These are phyloP conservation scores for Talaromyces thailandensis DNA, from an alignment of 495 filamentous ascomycete genomes.

Conservation along the genomic window DNA sequence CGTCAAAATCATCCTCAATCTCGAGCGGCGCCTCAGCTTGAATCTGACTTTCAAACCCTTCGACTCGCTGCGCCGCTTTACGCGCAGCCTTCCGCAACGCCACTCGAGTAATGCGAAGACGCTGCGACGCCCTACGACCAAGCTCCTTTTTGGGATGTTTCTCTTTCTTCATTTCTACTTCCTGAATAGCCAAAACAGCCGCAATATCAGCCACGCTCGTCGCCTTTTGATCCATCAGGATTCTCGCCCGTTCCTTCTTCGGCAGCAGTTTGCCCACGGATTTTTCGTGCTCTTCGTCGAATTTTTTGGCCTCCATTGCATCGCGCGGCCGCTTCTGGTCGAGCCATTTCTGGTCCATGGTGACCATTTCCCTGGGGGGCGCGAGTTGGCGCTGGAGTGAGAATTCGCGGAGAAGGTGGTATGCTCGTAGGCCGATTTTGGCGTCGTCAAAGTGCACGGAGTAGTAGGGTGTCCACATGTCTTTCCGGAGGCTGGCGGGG, in stretches of 20 bases:
- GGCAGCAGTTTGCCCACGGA: slow-evolving; percentile 34
- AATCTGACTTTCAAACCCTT: slow-evolving; percentile 19
- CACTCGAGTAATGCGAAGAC: slow-evolving; percentile 23
- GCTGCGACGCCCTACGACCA: slow-evolving; percentile 18
- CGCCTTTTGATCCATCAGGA: slow-evolving; percentile 81
- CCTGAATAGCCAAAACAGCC: slow-evolving; percentile 57
- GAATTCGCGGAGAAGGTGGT: slow-evolving; percentile 75
- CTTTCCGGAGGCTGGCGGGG: slow-evolving; percentile 70
- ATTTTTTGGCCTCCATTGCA: slow-evolving; percentile 28
- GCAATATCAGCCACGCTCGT: slow-evolving; percentile 83
- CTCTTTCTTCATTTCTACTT: slow-evolving; percentile 22
- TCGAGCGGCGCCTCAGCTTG: slow-evolving; percentile 17
- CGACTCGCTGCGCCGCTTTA: slow-evolving; percentile 23
- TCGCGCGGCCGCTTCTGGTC: slow-evolving; percentile 57
- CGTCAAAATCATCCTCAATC: slow-evolving; percentile 14
- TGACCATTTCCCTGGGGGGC: slow-evolving; percentile 40
- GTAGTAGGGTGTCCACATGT: slow-evolving; percentile 81
- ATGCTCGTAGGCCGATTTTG: slow-evolving; percentile 63
- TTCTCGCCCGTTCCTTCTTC: slow-evolving; percentile 49
- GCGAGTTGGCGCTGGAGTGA: slow-evolving; percentile 35
- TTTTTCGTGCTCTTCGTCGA: slow-evolving; percentile 33
- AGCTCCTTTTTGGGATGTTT: slow-evolving; percentile 26
- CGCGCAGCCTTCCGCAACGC: slow-evolving; percentile 29
- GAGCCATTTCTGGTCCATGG: slow-evolving; percentile 29
- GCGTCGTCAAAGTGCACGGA: slow-evolving; percentile 60